These are phyloP conservation scores for Acrodontium crateriforme DNA, from an alignment of 2,329 filamentous ascomycete genomes.

Conservation along the genomic window DNA sequence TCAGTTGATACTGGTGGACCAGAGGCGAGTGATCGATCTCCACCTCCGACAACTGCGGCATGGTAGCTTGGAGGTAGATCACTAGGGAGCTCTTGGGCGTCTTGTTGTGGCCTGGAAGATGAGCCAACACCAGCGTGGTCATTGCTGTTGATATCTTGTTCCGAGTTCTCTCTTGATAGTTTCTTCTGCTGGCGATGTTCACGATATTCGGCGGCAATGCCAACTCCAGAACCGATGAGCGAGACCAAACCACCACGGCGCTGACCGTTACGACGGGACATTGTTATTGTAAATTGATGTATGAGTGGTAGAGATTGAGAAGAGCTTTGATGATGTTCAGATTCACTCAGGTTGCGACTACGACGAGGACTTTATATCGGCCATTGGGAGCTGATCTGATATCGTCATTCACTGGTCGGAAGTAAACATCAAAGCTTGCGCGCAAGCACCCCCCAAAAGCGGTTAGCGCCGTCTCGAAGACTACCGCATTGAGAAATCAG, in stretches of 20 bases:
- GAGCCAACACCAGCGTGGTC: constrained; percentile 1
- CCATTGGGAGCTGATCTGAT: too few relatives aligned
- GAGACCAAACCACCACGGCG: constrained; percentile 1
- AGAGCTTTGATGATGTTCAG: too few relatives aligned
- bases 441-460: too few relatives aligned
- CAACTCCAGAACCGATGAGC: constrained; percentile 14
- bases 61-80: constrained; percentile 7
- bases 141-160: constrained; percentile 5
- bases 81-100: constrained; percentile 1
- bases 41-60: constrained; percentile 3
- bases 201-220: constrained; percentile 16
- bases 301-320: too few relatives aligned
- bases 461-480: too few relatives aligned
- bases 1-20: constrained; percentile 6
- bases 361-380: not conserved
- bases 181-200: constrained; percentile 15
- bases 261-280: constrained; percentile 1
- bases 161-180: constrained; percentile 6
- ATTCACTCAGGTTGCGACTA: not conserved
- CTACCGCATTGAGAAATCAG: too few relatives aligned
- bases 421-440: too few relatives aligned
- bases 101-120: constrained; percentile 1
- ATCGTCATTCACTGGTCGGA: too few relatives aligned
- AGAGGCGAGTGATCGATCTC: constrained; percentile 4
- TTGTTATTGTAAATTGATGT: not conserved